These are phyloP conservation scores for Spergularia bocconei DNA, from an alignment of 148 eudicot species.

Conservation along the genomic window DNA sequence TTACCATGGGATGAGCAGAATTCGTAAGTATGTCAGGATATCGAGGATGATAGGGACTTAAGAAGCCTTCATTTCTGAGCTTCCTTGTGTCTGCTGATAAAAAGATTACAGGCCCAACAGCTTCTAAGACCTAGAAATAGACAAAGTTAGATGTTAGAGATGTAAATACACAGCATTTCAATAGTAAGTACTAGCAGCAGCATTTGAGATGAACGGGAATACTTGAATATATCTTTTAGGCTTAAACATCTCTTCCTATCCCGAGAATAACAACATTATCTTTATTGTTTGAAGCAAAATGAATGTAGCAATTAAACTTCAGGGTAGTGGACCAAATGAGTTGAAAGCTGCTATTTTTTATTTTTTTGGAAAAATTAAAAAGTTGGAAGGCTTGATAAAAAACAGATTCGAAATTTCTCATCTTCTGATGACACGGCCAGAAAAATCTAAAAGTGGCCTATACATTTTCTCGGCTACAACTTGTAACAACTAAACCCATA, in stretches of 20 bases:
- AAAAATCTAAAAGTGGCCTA: background rate
- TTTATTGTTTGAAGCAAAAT: background rate
- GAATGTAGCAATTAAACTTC: background rate
- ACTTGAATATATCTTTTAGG: background rate
- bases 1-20: conserved; percentile 98
- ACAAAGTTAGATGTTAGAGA: conserved; percentile 4
- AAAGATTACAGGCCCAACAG: conserved; percentile 93
- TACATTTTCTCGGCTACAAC: background rate
- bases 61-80: conserved; percentile 97
- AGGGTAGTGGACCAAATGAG: background rate
- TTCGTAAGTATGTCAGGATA: conserved; percentile 98
- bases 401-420: background rate
- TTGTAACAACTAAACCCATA: background rate
- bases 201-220: conserved; percentile 1
- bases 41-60: conserved; percentile 99
- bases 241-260: background rate
- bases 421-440: conserved; percentile 4
- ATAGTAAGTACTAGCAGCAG: background rate
- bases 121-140: conserved; percentile 79
- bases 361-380: background rate
- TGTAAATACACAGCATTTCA: background rate
- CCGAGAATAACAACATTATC: background rate
- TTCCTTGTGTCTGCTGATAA: conserved; percentile 93
- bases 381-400: background rate
- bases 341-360: too few relatives aligned